Conservation (phyloP, 148 eudicot genomes). For the Hydrangea macrophylla region DNA sequence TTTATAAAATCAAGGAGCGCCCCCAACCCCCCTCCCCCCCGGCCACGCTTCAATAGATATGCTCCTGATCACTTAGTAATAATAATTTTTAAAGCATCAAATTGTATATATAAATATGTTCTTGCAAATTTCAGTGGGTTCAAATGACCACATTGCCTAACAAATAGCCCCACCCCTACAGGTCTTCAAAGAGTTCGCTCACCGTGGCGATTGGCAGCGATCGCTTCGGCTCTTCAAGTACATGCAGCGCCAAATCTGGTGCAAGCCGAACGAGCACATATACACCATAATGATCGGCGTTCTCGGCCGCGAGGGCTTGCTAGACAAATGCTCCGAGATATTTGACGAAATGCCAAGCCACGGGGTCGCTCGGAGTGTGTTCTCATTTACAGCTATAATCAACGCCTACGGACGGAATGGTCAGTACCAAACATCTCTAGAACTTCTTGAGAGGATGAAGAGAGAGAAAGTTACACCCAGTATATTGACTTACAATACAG, state of each 20-base stretch:
- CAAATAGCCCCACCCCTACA: too few species aligned
- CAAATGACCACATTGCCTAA: too few species aligned
- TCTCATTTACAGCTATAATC: slow-evolving; percentile 79
- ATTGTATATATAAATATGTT: too few species aligned
- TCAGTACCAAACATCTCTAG: slow-evolving; percentile 63
- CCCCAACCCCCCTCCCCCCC: too few species aligned
- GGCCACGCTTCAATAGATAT: too few species aligned
- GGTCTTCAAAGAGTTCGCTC: slow-evolving; percentile 91
- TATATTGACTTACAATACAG: slow-evolving; percentile 86
- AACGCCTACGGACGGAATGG: slow-evolving; percentile 92
- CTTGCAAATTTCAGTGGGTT: too few species aligned
- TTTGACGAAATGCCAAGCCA: slow-evolving; percentile 84
- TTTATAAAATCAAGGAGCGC: too few species aligned
- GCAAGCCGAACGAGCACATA: slow-evolving; percentile 90
- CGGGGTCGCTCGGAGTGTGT: slow-evolving; percentile 62
- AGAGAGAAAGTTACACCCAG: slow-evolving; percentile 66
- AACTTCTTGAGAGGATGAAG: slow-evolving; percentile 74
- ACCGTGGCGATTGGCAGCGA: slow-evolving; percentile 90
- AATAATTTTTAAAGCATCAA: too few species aligned
- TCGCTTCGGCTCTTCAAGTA: slow-evolving; percentile 86
- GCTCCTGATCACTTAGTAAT: too few species aligned
- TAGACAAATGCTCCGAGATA: slow-evolving; percentile 72
- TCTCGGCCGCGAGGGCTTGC: slow-evolving; percentile 80
- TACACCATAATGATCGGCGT: slow-evolving; percentile 73
- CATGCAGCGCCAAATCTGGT: slow-evolving; percentile 97